phyloP scores from a whole-genome alignment of 73 alveolate species.

The Diophrys appendiculata region DNA sequence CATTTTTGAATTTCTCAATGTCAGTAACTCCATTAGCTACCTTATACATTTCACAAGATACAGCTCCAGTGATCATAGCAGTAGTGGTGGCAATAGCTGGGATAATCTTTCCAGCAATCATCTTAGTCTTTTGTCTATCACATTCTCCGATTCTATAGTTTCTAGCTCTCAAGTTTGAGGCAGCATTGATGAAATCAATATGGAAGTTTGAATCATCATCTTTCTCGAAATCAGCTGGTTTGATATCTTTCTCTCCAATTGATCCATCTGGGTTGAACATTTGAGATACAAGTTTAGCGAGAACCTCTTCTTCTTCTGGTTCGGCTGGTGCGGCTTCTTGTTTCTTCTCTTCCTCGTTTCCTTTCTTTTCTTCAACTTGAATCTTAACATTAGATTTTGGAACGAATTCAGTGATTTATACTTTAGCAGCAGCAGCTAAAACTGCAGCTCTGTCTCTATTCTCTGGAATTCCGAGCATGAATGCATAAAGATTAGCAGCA shows the following conservation, averaged over 20 bases:
- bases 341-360: constrained; percentile 56
- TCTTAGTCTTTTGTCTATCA: constrained; percentile 85
- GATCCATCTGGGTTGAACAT: constrained; percentile 65
- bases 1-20: constrained; percentile 83
- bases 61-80: constrained; percentile 98
- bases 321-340: constrained; percentile 51
- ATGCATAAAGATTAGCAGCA: constrained; percentile 84
- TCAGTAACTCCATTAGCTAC: constrained; percentile 49
- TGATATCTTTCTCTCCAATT: constrained; percentile 52
- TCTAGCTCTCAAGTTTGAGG: constrained; percentile 97
- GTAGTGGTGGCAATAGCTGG: constrained; percentile 99
- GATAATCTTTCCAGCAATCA: constrained; percentile 98
- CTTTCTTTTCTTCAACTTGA: constrained; percentile 79
- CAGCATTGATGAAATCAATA: constrained; percentile 98
- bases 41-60: constrained; percentile 74
- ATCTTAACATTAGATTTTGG: constrained; percentile 79
- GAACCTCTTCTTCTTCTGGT: constrained; percentile 70
- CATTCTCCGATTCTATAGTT: constrained; percentile 84
- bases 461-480: constrained; percentile 74
- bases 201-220: constrained; percentile 98
- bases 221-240: constrained; percentile 86
- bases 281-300: constrained; percentile 62
- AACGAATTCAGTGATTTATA: constrained; percentile 71
- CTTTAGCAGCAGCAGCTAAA: constrained; percentile 69
- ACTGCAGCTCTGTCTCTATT: constrained; percentile 66